Evolutionary conservation across 2,329 filamentous ascomycete species (phyloP).

Genomic region (Alternaria sp.): DNA sequence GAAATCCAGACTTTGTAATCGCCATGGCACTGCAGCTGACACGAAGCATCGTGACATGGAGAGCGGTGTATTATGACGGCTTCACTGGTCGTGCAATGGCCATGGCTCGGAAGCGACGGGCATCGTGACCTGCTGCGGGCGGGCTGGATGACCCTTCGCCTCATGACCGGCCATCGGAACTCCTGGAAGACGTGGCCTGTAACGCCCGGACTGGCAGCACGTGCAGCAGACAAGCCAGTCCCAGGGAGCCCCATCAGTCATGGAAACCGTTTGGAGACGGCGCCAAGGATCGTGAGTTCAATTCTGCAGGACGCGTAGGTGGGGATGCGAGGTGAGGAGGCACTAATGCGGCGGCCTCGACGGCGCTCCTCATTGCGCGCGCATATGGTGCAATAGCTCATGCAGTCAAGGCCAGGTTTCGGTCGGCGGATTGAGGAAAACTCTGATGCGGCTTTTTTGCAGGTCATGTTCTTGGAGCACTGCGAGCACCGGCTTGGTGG

Average conservation of each 20-base stretch:
- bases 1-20: slow-evolving; percentile 14
- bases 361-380: slow-evolving; percentile 12
- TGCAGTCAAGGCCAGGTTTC: background rate
- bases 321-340: background rate
- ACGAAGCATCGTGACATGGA: slow-evolving; percentile 31
- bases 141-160: slow-evolving; percentile 12
- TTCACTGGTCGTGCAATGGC: slow-evolving; percentile 3
- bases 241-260: slow-evolving; percentile 35
- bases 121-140: slow-evolving; percentile 11
- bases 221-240: slow-evolving; percentile 34
- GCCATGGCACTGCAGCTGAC: slow-evolving; percentile 1
- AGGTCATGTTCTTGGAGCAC: slow-evolving; percentile 17
- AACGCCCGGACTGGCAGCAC: slow-evolving; percentile 18
- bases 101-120: slow-evolving; percentile 22
- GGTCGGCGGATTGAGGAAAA: slow-evolving; percentile 23
- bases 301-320: slow-evolving; percentile 18
- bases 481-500: slow-evolving; percentile 1
- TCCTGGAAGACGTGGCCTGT: background rate
- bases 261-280: slow-evolving; percentile 11
- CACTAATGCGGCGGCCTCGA: slow-evolving; percentile 9
- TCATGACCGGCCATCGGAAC: background rate
- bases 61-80: slow-evolving; percentile 32
- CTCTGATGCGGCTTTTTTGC: slow-evolving; percentile 32
- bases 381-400: slow-evolving; percentile 9
- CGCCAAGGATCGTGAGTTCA: slow-evolving; percentile 42